phyloP scores from a whole-genome alignment of 1,284 basidiomycete species.

The Cryptococcus sp. region DNA sequence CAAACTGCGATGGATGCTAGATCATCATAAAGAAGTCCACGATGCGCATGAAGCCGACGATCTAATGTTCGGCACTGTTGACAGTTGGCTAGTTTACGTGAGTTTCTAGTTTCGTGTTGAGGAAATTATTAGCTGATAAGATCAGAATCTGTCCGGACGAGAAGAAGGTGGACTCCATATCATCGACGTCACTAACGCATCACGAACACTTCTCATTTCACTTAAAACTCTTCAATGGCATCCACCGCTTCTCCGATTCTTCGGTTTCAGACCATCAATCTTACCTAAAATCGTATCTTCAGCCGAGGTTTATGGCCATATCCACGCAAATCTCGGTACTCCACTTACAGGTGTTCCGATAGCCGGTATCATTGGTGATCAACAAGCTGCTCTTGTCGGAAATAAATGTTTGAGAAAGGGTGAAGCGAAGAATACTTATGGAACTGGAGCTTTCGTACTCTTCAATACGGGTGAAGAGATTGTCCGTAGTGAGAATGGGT shows the following conservation, averaged over 20 bases:
- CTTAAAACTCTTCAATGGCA: conserved; percentile 79
- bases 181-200: conserved; percentile 94
- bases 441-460: conserved; percentile 91
- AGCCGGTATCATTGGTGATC: conserved; percentile 89
- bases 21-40: conserved; percentile 73
- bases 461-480: conserved; percentile 84
- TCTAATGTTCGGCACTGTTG: conserved; percentile 88
- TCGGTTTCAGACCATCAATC: conserved; percentile 70
- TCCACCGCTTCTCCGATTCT: conserved; percentile 76
- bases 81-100: conserved; percentile 92
- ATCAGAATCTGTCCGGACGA: conserved; percentile 78
- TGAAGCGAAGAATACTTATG: conserved; percentile 91
- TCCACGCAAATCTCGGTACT: conserved; percentile 55
- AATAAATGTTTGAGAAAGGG: conserved; percentile 85
- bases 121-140: conserved; percentile 6
- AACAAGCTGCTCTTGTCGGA: conserved; percentile 92
- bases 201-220: conserved; percentile 88
- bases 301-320: conserved; percentile 82
- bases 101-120: conserved; percentile 40
- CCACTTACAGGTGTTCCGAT: conserved; percentile 74
- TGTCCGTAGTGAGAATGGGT: conserved; percentile 76
- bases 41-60: conserved; percentile 77
- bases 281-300: conserved; percentile 86
- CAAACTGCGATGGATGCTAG: conserved; percentile 95
- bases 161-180: conserved; percentile 68